Conservation (phyloP, 2,329 filamentous ascomycete genomes). For the Cadophora luteo-olivacea region DNA sequence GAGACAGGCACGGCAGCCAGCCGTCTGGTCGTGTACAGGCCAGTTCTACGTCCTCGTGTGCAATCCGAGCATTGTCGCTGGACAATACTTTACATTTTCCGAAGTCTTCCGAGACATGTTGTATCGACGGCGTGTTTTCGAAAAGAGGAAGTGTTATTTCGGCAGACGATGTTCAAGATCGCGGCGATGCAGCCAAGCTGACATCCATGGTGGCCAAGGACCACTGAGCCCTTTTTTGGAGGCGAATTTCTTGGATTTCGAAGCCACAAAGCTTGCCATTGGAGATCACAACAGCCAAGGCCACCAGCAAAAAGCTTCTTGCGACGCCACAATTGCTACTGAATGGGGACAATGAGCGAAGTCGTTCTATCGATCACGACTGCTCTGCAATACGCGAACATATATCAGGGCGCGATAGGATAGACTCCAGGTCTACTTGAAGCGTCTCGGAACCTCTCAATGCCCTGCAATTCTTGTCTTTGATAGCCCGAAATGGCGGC, state of each 20-base stretch:
- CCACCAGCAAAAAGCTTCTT: not conserved
- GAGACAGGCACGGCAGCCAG: not conserved
- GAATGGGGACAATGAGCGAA: not conserved
- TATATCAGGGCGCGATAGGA: too few relatives aligned
- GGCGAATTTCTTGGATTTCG: not conserved
- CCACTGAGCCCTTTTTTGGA: not conserved
- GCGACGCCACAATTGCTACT: not conserved
- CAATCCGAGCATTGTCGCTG: conserved; percentile 1
- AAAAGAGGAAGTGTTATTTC: not conserved
- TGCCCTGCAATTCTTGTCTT: too few relatives aligned
- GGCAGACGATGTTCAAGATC: not conserved
- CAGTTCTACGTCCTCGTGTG: not conserved
- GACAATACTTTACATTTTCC: not conserved
- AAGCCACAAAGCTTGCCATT: conserved; percentile 10
- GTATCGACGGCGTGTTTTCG: not conserved
- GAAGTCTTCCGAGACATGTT: not conserved
- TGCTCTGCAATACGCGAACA: not conserved
- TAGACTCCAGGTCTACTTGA: not conserved
- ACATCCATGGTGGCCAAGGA: conserved; percentile 9
- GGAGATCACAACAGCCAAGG: not conserved
- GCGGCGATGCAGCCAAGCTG: not conserved
- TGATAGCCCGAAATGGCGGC: not conserved
- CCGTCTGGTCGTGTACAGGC: not conserved
- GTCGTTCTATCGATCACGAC: not conserved
- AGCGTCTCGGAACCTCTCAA: not conserved